Base-by-base conservation (phyloP, 352 stramenopile species). In the Phytophthora litchii region DNA sequence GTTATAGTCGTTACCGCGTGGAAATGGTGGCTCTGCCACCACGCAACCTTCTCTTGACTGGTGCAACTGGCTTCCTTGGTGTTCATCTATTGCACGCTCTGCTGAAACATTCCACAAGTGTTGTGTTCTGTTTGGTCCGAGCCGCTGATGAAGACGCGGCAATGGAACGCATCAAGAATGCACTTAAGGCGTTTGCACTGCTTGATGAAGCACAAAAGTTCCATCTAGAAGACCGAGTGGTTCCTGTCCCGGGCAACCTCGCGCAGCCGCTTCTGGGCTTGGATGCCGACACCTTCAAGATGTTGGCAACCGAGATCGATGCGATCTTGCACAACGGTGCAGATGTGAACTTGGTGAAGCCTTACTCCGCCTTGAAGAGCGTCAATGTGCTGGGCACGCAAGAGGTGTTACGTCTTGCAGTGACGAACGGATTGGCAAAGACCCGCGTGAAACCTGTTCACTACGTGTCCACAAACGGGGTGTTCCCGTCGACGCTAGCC, bases 301-400 rank as follows among this genome's bases (percentile, higher is more conserved):
- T 84, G 64, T 60, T 98, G 14, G 82, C 86, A 16, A 87, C 76
- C n/a, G 86, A 92, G 34, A 78, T 97, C 27, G 91, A 97, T 45
- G 86, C 87, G 14, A 94, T 98, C 49, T 59, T 98, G 53, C 92
- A 98, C 67, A 97, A 95, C 64, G 92, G 86, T 17, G 92, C 92
- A n/a, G 78, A 96, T 36, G 92, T 98, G 14, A 96, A 96, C 58
- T 65, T 98, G n/a, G 91, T 95, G 16, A 94, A 96, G 54, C 85
- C 89, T 10, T 98, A 96, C 57, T 78, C 94, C 31, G 65, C 78
- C 16, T 71, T 97, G 29, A 94, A 93, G 57, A 80, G 84, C 32
- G 80, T 87, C 14, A 98, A 98, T 66, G 92, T 97, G 27, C 70
- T 96, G 5, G 92, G 88, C 17, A 97, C 92, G 21, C 84, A 96